Conservation (phyloP, 1,139 yeast genomes). For the Casaregolazyma lundiana region DNA sequence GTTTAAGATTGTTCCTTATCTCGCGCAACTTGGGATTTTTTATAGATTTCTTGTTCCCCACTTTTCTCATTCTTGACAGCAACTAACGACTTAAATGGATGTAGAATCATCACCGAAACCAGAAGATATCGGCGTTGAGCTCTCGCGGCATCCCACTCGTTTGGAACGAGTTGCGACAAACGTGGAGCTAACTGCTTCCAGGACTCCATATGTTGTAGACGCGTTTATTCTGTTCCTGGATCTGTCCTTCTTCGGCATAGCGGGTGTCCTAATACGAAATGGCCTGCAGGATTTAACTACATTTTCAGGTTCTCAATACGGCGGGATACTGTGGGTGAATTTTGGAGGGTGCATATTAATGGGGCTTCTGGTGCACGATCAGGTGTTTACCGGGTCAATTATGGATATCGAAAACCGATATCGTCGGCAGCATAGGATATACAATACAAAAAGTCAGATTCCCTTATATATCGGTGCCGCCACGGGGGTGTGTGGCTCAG, state of each 20-base stretch:
- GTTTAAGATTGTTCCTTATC: background rate
- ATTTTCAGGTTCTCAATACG: slow-evolving; percentile 37
- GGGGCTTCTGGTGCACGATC: slow-evolving; percentile 39
- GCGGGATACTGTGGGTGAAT: slow-evolving; percentile 72
- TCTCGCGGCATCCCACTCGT: background rate
- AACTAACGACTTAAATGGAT: background rate
- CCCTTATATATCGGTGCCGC: slow-evolving; percentile 61
- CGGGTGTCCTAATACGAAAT: slow-evolving; percentile 30
- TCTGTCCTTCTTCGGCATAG: slow-evolving; percentile 30
- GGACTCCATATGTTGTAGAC: background rate
- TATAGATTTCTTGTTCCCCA: no score
- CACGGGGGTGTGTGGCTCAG: slow-evolving; percentile 82
- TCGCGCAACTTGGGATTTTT: no score
- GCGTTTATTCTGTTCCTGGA: slow-evolving; percentile 16
- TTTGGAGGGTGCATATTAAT: slow-evolving; percentile 71
- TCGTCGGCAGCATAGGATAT: slow-evolving; percentile 28
- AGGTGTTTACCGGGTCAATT: slow-evolving; percentile 12
- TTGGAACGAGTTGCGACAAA: background rate
- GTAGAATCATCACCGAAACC: background rate
- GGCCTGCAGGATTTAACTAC: slow-evolving; percentile 30
- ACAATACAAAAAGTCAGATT: slow-evolving; percentile 38
- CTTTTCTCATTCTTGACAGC: background rate
- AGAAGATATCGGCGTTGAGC: background rate
- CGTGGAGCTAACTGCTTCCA: background rate
- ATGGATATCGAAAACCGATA: slow-evolving; percentile 29